phyloP scores from a whole-genome alignment of 805 yeast species.

The Wickerhamomyces xylosicus region DNA sequence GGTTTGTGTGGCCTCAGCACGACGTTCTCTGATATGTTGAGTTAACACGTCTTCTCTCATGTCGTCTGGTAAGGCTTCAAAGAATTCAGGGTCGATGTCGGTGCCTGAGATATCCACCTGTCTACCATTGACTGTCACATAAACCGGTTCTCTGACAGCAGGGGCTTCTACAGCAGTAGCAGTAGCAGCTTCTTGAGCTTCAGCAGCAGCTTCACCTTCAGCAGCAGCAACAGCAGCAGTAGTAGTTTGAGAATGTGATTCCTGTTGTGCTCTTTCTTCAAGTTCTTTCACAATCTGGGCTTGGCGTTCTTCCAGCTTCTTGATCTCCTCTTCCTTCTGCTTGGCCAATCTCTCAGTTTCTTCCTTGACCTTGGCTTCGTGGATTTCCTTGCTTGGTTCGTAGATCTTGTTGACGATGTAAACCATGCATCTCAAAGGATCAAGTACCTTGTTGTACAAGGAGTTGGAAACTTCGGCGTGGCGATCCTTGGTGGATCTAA shows the following conservation, averaged over 20 bases:
- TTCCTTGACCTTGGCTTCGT: conserved; percentile 13
- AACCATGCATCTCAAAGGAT: conserved; percentile 27
- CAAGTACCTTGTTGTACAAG: conserved; percentile 34
- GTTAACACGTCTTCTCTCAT: conserved; percentile 88
- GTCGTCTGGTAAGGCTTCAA: conserved; percentile 84
- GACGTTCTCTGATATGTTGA: conserved; percentile 69
- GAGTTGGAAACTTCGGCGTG: conserved; percentile 53
- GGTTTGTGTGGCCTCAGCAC: conserved; percentile 41
- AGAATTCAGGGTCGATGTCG: conserved; percentile 85
- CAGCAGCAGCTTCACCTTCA: conserved; percentile 18
- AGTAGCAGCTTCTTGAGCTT: conserved; percentile 8
- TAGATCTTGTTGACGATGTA: conserved; percentile 36
- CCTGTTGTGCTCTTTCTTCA: conserved; percentile 16
- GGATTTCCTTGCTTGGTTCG: conserved; percentile 34
- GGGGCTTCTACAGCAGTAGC: conserved; percentile 4
- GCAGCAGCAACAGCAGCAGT: conserved; percentile 1
- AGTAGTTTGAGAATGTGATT: conserved; percentile 15
- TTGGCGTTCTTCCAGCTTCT: conserved; percentile 19
- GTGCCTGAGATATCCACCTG: conserved; percentile 82
- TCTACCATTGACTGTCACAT: conserved; percentile 65
- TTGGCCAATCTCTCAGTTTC: conserved; percentile 5
- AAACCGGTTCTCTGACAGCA: conserved; percentile 37
- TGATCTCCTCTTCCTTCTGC: conserved; percentile 13
- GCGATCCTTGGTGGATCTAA: conserved; percentile 45
- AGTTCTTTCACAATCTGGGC: conserved; percentile 21